Percentiles rank a stretch among this genome's conserved stretches.
Conservation (phyloP, 2,329 filamentous ascomycete species). For the Alternaria sp. region DNA sequence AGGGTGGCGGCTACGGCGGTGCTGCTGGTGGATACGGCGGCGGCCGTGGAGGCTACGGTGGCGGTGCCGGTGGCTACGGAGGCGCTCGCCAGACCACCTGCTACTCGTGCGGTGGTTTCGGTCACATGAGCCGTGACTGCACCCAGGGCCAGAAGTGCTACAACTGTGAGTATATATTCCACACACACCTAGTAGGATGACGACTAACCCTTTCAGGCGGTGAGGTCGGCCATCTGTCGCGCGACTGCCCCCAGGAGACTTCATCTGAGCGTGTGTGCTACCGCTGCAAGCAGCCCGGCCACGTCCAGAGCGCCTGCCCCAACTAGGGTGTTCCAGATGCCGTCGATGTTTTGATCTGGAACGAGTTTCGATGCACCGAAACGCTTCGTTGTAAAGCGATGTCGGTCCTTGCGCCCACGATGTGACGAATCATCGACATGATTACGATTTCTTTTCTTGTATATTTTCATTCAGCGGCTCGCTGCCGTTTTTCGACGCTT, state of each 20-base stretch:
- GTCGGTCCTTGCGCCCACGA: constrained; percentile 38
- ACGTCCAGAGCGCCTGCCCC: constrained; percentile 94
- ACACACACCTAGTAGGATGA: constrained; percentile 6
- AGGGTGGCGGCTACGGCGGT: constrained; percentile 58
- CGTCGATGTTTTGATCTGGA: constrained; percentile 44
- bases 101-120: constrained; percentile 97
- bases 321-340: constrained; percentile 64
- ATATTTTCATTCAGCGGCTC: constrained; percentile 52
- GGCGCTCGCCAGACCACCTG: constrained; percentile 69
- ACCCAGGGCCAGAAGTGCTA: constrained; percentile 99
- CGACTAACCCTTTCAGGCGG: constrained; percentile 60
- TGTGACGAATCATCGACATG: constrained; percentile 44
- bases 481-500: constrained; percentile 49
- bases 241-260: constrained; percentile 94
- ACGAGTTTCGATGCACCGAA: constrained; percentile 37
- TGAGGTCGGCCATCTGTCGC: constrained; percentile 92
- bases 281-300: constrained; percentile 87
- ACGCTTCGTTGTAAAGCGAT: constrained; percentile 29
- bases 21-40: constrained; percentile 58
- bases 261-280: constrained; percentile 96
- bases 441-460: constrained; percentile 51
- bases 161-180: constrained; percentile 73
- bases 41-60: constrained; percentile 54
- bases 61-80: constrained; percentile 54
- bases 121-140: constrained; percentile 98